Evolutionary conservation across 495 filamentous ascomycete species (phyloP), one percentile per base, ranked within the genome.

Genomic region (Podospora appendiculata): DNA sequence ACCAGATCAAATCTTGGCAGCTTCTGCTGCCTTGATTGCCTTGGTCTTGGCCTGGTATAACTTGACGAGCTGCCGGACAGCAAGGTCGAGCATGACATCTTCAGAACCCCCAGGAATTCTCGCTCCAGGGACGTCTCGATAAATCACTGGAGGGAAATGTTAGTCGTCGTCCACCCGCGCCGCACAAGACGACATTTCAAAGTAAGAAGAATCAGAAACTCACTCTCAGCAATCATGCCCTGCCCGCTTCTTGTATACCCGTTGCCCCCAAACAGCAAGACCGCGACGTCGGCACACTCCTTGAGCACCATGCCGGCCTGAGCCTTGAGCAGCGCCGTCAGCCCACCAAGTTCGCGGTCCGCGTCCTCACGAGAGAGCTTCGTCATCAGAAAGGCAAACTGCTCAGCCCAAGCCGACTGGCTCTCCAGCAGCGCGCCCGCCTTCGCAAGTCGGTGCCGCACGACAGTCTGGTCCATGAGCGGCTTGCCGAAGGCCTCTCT

Each of bases 401-500:
- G 80, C 66, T 90, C 87, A 4, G 88, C 67, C 83, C 84, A 89
- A 10, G 86, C 85, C 73, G 76, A 86, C 66, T 82, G 78, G 13
- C 73, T 81, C 65, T 90, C 87, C 8, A 89, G 68, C 59, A 81
- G 70, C 4, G 82, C 83, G 4, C 86, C 87, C 8, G 78, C 79
- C 58, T 84, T 87, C 11, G 85, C 85, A 8, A 90, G 70, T 35
- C 85, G 72, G 65, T 89, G 81, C 12, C 87, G 68, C 36, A 90
- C 85, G 0, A 89, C 85, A 0, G 84, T 78, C 63, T 89, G 85
- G 39, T 88, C 84, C 62, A 89, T 63, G 4, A 89, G 71, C 10
- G 82, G 70, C 67, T 87, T 87, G 1, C 85, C 84, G 58, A 89
- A 90, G 8, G 86, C 85, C 66, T 90, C 86, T 3, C 86, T 76